phyloP scores from a whole-genome alignment of 805 yeast species.

The Pichia occidentalis region DNA sequence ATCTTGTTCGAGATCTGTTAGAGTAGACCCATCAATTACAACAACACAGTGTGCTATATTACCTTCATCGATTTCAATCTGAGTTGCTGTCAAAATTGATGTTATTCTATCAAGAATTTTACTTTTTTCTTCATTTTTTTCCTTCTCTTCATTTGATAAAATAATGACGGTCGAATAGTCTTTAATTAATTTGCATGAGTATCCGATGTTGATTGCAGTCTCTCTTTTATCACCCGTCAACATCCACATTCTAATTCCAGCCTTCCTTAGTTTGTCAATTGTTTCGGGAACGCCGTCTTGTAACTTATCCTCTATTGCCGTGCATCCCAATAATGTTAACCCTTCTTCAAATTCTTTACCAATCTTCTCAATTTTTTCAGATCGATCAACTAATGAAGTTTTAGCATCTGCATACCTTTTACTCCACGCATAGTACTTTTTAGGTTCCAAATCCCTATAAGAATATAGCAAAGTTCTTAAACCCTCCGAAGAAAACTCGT shows the following conservation, averaged over 20 bases:
- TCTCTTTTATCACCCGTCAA: slow-evolving; percentile 96
- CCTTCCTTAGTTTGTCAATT: slow-evolving; percentile 83
- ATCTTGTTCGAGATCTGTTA: slow-evolving; percentile 67
- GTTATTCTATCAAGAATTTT: slow-evolving; percentile 51
- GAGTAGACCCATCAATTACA: slow-evolving; percentile 90
- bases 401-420: slow-evolving; percentile 65
- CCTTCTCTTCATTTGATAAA: slow-evolving; percentile 32
- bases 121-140: too few relatives aligned
- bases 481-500: slow-evolving; percentile 93
- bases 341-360: slow-evolving; percentile 68
- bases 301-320: slow-evolving; percentile 94
- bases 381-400: slow-evolving; percentile 64
- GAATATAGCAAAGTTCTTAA: slow-evolving; percentile 83
- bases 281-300: slow-evolving; percentile 97
- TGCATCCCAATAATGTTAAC: slow-evolving; percentile 78
- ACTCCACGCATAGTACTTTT: slow-evolving; percentile 63
- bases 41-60: slow-evolving; percentile 89
- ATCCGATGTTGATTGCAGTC: slow-evolving; percentile 95
- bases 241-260: slow-evolving; percentile 97
- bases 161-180: slow-evolving; percentile 86
- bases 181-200: slow-evolving; percentile 86
- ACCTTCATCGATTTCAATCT: slow-evolving; percentile 64
- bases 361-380: slow-evolving; percentile 55
- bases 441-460: slow-evolving; percentile 58
- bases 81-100: slow-evolving; percentile 67